These are phyloP conservation scores for Fusarium siculi DNA, from an alignment of 2,329 filamentous ascomycete species.

Conservation along the genomic window DNA sequence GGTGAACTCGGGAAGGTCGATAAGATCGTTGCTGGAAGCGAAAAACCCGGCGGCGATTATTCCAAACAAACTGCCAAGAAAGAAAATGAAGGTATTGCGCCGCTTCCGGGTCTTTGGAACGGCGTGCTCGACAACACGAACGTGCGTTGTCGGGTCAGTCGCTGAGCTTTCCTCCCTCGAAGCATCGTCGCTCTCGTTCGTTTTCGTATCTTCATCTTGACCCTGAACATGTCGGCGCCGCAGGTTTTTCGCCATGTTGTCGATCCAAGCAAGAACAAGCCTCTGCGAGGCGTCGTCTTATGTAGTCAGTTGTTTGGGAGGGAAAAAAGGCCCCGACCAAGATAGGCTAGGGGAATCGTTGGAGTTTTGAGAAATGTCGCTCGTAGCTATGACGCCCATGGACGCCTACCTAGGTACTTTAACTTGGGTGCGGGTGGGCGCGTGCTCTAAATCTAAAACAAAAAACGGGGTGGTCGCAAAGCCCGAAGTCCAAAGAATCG, in stretches of 20 bases:
- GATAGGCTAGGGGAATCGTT: constrained; percentile 1
- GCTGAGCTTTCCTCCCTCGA: constrained; percentile 45
- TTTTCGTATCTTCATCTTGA: constrained; percentile 31
- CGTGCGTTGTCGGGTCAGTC: constrained; percentile 45
- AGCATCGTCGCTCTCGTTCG: constrained; percentile 35
- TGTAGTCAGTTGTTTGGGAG: constrained; percentile 14
- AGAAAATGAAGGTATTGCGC: constrained; percentile 83
- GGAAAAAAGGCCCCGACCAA: neutral
- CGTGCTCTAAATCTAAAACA: constrained; percentile 37
- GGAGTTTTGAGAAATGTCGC: constrained; percentile 5
- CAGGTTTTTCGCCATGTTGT: constrained; percentile 48
- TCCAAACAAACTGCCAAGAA: constrained; percentile 89
- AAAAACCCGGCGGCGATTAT: constrained; percentile 91
- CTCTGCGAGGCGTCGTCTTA: constrained; percentile 31
- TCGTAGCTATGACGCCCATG: constrained; percentile 41
- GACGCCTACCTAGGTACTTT: neutral
- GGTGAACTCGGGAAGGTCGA: constrained; percentile 76
- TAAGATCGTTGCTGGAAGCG: constrained; percentile 87
- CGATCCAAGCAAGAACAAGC: constrained; percentile 15
- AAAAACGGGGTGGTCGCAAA: constrained; percentile 28
- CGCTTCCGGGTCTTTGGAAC: constrained; percentile 71
- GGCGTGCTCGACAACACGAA: constrained; percentile 57
- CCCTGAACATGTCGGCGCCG: constrained; percentile 47
- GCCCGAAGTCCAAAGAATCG: constrained; percentile 16
- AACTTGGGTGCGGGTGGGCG: constrained; percentile 7